Percentiles rank a stretch among this genome's conserved stretches.
Conservation (phyloP, 352 stramenopile species). For the Phytophthora pluvialis region DNA sequence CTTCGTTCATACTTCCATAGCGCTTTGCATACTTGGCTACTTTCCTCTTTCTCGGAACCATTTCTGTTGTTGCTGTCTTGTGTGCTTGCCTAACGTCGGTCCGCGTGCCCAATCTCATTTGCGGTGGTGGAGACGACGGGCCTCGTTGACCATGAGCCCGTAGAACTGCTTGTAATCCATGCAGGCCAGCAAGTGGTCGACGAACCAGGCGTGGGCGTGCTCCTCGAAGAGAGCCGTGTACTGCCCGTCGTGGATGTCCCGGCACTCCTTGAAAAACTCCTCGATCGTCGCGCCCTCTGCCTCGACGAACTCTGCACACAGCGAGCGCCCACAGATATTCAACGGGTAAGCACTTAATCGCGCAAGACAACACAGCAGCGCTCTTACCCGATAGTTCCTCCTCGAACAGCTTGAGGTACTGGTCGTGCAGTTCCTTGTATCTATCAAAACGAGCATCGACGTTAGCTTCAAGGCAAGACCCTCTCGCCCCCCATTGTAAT, state of each 20-base stretch:
- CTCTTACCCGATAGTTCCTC: conserved; percentile 60
- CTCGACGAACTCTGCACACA: conserved; percentile 70
- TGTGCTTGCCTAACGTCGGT: conserved; percentile 1
- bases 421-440: conserved; percentile 81
- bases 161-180: conserved; percentile 89
- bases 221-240: conserved; percentile 75
- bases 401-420: conserved; percentile 79
- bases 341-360: neutral
- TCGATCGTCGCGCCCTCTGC: conserved; percentile 66
- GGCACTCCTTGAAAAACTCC: conserved; percentile 75
- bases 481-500: neutral
- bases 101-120: conserved; percentile 45
- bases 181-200: conserved; percentile 76
- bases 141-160: conserved; percentile 82
- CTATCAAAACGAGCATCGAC: conserved; percentile 20
- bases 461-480: too few relatives aligned
- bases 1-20: conserved; percentile 14
- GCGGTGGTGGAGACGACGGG: conserved; percentile 59
- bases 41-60: neutral
- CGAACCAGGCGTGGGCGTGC: conserved; percentile 77
- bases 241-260: conserved; percentile 64
- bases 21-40: conserved; percentile 7
- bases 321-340: neutral
- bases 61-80: neutral
- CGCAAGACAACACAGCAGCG: neutral